These are phyloP conservation scores for Seiridium cupressi DNA, from an alignment of 2,329 filamentous ascomycete genomes.

Conservation along the genomic window DNA sequence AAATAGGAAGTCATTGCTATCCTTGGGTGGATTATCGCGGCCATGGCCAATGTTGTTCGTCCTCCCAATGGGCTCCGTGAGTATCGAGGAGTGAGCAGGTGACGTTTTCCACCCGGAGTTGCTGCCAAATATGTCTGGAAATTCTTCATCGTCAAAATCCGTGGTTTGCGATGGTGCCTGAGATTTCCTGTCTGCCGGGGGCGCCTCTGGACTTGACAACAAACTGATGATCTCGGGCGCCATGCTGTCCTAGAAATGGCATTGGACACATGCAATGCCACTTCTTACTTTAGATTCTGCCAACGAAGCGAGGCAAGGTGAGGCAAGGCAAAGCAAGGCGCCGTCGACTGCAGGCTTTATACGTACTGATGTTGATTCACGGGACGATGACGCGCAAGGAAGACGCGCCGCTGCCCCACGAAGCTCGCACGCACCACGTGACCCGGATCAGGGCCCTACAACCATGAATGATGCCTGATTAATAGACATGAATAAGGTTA, in stretches of 20 bases:
- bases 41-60: slow-evolving; percentile 12
- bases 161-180: slow-evolving; percentile 10
- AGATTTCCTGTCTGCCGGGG: slow-evolving; percentile 4
- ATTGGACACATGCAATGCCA: neutral
- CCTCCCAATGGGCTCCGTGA: neutral
- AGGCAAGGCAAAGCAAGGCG: too few species aligned
- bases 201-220: slow-evolving; percentile 28
- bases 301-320: too few species aligned
- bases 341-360: too few species aligned
- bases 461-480: too few species aligned
- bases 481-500: too few species aligned
- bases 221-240: slow-evolving; percentile 33
- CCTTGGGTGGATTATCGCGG: neutral
- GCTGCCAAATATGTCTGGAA: neutral
- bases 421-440: too few species aligned
- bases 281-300: too few species aligned
- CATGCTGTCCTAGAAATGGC: neutral
- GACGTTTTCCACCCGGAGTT: neutral
- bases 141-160: slow-evolving; percentile 11
- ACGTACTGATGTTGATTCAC: too few species aligned
- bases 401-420: too few species aligned
- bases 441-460: too few species aligned
- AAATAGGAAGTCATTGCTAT: slow-evolving; percentile 28
- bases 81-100: neutral
- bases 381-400: too few species aligned